phyloP scores from a whole-genome alignment of 1,284 basidiomycete species.

The Malassezia dermatis region DNA sequence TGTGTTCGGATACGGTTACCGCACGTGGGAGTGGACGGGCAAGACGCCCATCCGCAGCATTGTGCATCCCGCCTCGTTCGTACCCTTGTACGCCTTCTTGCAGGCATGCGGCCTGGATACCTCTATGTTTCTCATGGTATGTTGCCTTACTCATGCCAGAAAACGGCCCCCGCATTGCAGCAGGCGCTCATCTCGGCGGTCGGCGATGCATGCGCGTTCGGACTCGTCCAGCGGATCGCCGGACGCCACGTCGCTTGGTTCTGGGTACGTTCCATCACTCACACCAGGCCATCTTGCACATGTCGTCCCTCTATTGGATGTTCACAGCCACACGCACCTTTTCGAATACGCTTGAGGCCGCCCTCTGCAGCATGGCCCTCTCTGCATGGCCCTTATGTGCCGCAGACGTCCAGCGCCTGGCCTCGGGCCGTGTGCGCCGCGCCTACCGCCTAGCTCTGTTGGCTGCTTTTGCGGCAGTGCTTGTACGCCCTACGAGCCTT shows the following conservation, averaged over 20 bases:
- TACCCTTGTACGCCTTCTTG: constrained; percentile 65
- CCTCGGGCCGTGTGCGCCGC: background rate
- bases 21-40: constrained; percentile 86
- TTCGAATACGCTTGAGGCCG: constrained; percentile 85
- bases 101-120: constrained; percentile 53
- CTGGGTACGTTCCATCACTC: constrained; percentile 55
- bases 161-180: constrained; percentile 42
- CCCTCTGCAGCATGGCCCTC: constrained; percentile 68
- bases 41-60: constrained; percentile 46
- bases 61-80: constrained; percentile 55
- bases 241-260: constrained; percentile 55
- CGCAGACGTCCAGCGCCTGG: background rate
- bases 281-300: constrained; percentile 64
- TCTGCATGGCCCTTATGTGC: constrained; percentile 58
- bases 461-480: constrained; percentile 55
- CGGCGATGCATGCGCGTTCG: constrained; percentile 66
- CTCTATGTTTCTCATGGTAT: constrained; percentile 24
- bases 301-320: constrained; percentile 76
- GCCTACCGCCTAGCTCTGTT: background rate
- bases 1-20: constrained; percentile 80
- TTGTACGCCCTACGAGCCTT: constrained; percentile 73
- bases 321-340: constrained; percentile 75
- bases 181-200: constrained; percentile 69
- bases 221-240: constrained; percentile 57
- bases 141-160: constrained; percentile 14